A percentile compares a stretch with the other conserved stretches of the same genome.
Conservation (phyloP, 495 filamentous ascomycete genomes). For the Geopyxis carbonaria region DNA sequence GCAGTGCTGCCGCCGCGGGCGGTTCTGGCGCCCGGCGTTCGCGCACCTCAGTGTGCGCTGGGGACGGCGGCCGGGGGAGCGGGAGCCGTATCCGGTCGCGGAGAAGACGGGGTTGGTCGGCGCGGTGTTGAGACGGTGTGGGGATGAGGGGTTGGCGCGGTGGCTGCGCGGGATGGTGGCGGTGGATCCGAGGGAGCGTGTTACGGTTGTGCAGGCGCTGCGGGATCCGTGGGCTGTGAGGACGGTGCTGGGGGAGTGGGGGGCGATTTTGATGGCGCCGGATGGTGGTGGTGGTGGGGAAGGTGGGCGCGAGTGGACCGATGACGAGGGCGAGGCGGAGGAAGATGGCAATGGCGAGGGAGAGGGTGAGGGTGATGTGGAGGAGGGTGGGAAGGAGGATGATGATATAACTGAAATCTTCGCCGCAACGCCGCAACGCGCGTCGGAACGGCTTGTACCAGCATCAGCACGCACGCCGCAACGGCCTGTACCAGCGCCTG, state of each 20-base stretch:
- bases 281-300: no score
- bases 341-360: no score
- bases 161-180: constrained; percentile 19
- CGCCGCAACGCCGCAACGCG: no score
- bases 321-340: no score
- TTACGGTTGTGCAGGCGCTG: constrained; percentile 12
- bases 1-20: constrained; percentile 9
- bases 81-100: no score
- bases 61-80: constrained; percentile 1
- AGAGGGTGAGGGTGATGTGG: no score
- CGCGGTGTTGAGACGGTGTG: constrained; percentile 4
- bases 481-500: no score
- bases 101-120: constrained; percentile 3
- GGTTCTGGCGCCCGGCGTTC: constrained; percentile 15
- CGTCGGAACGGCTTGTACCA: no score
- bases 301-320: no score
- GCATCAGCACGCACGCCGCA: no score
- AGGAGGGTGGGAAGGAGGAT: no score
- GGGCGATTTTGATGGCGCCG: constrained; percentile 11
- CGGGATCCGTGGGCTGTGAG: constrained; percentile 18
- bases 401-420: no score
- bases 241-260: constrained; percentile 18
- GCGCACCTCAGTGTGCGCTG: constrained; percentile 10
- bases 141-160: constrained; percentile 3
- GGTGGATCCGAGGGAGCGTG: constrained; percentile 10